Conservation (phyloP, 2,329 filamentous ascomycete genomes). For the Ophiocordyceps camponoti-rufipedis region DNA sequence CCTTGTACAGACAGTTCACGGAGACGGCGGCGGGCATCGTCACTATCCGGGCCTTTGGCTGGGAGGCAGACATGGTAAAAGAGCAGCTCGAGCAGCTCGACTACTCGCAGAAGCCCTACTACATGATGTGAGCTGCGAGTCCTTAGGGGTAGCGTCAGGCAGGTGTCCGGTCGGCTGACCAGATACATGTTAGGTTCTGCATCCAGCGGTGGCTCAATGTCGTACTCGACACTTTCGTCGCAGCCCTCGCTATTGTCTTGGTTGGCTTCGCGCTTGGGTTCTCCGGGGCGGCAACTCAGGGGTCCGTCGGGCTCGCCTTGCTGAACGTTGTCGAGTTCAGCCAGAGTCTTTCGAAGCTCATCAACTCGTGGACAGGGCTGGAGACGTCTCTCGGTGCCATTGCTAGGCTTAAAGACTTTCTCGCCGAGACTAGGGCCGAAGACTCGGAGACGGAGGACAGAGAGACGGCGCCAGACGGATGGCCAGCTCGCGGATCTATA, state of each 20-base stretch:
- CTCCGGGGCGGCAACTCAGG: background rate
- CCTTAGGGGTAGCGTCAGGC: too few species aligned
- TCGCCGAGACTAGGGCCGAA: conserved; percentile 3
- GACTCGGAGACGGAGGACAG: conserved; percentile 3
- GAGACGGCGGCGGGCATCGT: conserved; percentile 1
- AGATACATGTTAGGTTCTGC: background rate
- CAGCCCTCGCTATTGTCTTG: conserved; percentile 6
- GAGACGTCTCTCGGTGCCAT: conserved; percentile 12
- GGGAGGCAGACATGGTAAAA: background rate
- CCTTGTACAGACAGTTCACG: conserved; percentile 10
- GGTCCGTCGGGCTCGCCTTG: conserved; percentile 8
- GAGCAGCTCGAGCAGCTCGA: background rate
- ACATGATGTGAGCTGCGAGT: conserved; percentile 1
- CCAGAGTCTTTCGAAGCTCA: conserved; percentile 10
- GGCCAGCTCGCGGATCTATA: background rate
- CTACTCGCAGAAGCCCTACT: conserved; percentile 1
- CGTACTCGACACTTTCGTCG: conserved; percentile 2
- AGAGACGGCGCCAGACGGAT: conserved; percentile 30
- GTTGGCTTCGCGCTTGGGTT: conserved; percentile 4
- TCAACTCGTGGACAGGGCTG: conserved; percentile 13
- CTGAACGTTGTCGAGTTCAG: conserved; percentile 12
- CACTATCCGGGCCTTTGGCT: conserved; percentile 3
- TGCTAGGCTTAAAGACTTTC: conserved; percentile 7
- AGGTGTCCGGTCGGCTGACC: background rate
- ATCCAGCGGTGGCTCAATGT: conserved; percentile 1